Conservation (phyloP, 192 early-diverging fungal genomes). For the Coemansia sp. region DNA sequence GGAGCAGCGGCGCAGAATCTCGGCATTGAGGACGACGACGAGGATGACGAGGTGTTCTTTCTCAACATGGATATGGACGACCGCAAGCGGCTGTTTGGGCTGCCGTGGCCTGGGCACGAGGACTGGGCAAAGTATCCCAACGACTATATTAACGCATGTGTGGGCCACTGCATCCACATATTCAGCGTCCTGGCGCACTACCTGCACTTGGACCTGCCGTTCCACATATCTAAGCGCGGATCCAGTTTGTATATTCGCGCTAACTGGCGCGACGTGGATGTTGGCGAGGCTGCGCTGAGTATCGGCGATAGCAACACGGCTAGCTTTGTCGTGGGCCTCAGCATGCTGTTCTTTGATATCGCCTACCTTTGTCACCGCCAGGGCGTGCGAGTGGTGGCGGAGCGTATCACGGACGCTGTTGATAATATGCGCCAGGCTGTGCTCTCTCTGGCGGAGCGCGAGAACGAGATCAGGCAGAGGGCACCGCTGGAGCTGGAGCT, state of each 20-base stretch:
- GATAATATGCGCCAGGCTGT: conserved; percentile 39
- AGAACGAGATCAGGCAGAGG: conserved; percentile 11
- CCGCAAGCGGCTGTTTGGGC: conserved; percentile 32
- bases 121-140: conserved; percentile 50
- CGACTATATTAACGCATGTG: conserved; percentile 53
- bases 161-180: conserved; percentile 41
- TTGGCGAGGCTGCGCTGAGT: conserved; percentile 33
- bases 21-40: neutral
- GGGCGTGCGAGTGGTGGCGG: conserved; percentile 32
- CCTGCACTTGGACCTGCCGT: conserved; percentile 38
- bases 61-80: conserved; percentile 19
- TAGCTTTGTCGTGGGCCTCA: conserved; percentile 41
- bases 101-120: conserved; percentile 48
- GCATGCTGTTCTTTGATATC: conserved; percentile 46
- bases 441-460: conserved; percentile 16
- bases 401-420: conserved; percentile 30
- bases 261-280: conserved; percentile 36
- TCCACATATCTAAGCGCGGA: conserved; percentile 37
- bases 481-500: conserved; percentile 35
- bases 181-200: conserved; percentile 49
- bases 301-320: conserved; percentile 19
- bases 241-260: conserved; percentile 37
- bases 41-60: conserved; percentile 19
- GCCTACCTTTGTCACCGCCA: conserved; percentile 38
- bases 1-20: conserved; percentile 1